Evolutionary conservation across 768 basidiomycete species (phyloP), one percentile per base, ranked within the genome.

Genomic region (Suillus cothurnatus): DNA sequence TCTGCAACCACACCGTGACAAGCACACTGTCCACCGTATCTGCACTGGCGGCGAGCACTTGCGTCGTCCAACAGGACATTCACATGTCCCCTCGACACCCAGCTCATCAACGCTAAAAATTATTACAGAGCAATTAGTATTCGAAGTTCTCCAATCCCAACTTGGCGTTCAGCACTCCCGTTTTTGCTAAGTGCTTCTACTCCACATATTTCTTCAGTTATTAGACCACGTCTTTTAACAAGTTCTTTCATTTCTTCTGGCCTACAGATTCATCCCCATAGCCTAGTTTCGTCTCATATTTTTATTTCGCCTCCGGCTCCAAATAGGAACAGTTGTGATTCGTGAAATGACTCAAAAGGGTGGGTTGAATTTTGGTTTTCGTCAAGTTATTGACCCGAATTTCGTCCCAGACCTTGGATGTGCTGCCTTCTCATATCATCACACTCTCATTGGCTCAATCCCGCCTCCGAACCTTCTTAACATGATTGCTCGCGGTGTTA

Each of bases 381-480:
- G 21, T 31, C 36, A 31, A 38, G n/a, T 21, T 59, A 11, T 15
- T 23, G 36, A 1, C 26, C 56, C 1, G 58, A 31, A 43, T 17
- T 32, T 32, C 67, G 57, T 43, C 26, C 7, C 66, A 92, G 93
- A 93, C 93, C 19, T 84, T 95, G 12, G 93, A 95, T 73, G 89
- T 89, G 52, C 86, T 94, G 65, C 93, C 93, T 12, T 80, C 88
- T 7, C 91, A 94, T 70, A 85, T 95, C n/a, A 82, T 92, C 74
- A 94, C 93, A 19, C 93, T 62, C 94, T 93, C 82, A 88, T 90
- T 68, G 93, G 93, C 36, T 84, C 88, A 53, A 85, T 94, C n/a
- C 93, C 93, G 1, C 93, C 93, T 38, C 88, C 91, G 17, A 94
- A 94, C 74, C 85, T 94, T 26, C 87, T 95, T 65, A 92, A 95